Evolutionary conservation across 1,139 yeast species (phyloP).

Genomic region (Arxiozyma heterogenica): DNA sequence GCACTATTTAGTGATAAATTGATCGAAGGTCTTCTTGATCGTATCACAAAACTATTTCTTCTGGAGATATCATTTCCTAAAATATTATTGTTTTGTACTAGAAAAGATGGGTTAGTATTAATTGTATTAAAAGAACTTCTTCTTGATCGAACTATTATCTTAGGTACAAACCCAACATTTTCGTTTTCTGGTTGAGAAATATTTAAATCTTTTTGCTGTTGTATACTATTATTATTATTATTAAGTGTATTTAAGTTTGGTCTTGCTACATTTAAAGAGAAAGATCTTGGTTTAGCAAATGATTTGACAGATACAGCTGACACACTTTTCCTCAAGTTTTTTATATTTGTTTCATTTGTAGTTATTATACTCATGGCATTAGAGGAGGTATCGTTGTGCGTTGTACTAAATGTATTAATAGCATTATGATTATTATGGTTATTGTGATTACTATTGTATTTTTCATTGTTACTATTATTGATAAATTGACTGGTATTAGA

Average conservation of each 20-base stretch:
- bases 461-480: background rate
- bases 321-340: slow-evolving; percentile 1
- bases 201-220: background rate
- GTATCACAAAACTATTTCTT: slow-evolving; percentile 8
- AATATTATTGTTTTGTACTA: background rate
- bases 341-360: background rate
- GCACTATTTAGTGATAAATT: background rate
- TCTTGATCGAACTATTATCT: slow-evolving; percentile 29
- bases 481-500: background rate
- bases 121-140: slow-evolving; percentile 24
- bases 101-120: slow-evolving; percentile 4
- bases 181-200: slow-evolving; percentile 23
- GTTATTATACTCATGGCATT: background rate
- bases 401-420: too few relatives aligned
- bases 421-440: too few relatives aligned
- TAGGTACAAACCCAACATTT: slow-evolving; percentile 30
- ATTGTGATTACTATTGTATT: background rate
- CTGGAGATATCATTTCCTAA: background rate
- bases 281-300: slow-evolving; percentile 25
- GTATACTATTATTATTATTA: background rate
- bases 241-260: slow-evolving; percentile 7
- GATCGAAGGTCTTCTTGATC: slow-evolving; percentile 27
- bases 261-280: slow-evolving; percentile 22
- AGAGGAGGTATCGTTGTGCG: background rate
- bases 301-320: background rate